Conservation (phyloP, 2,329 filamentous ascomycete species). For the Macrophomina pseudophaseolina region DNA sequence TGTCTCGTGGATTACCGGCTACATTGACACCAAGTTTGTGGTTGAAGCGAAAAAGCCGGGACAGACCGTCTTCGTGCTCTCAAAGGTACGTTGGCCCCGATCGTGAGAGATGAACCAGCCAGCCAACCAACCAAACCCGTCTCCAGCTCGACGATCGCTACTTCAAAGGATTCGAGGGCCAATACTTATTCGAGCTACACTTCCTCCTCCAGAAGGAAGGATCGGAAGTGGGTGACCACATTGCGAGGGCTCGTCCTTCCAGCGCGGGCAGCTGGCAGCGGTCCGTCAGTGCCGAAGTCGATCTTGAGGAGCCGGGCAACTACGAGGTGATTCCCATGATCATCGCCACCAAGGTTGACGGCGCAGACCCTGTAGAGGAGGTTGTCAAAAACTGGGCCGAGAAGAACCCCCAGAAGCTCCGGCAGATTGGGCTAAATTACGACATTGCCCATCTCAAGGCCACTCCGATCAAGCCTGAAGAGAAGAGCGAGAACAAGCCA, state of each 20-base stretch:
- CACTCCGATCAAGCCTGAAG: conserved; percentile 55
- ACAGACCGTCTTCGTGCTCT: conserved; percentile 63
- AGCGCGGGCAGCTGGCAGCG: conserved; percentile 47
- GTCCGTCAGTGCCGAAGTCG: conserved; percentile 76
- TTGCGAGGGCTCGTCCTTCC: conserved; percentile 54
- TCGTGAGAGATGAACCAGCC: no score
- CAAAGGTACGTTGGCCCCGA: conserved; percentile 28
- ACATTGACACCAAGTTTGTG: conserved; percentile 64
- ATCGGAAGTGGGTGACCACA: conserved; percentile 60
- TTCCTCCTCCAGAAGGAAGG: conserved; percentile 63
- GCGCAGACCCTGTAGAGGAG: no score
- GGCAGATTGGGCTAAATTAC: conserved; percentile 69
- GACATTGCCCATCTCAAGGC: conserved; percentile 73
- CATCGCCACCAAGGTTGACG: conserved; percentile 39
- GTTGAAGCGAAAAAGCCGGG: conserved; percentile 58
- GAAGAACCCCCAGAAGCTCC: conserved; percentile 53
- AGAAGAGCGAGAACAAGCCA: conserved; percentile 44
- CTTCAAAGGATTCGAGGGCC: conserved; percentile 57
- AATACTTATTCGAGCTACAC: conserved; percentile 60
- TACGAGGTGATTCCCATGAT: conserved; percentile 79
- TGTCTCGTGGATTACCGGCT: conserved; percentile 66
- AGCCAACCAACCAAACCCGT: no score
- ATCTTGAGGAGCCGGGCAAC: conserved; percentile 68
- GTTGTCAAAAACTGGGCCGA: conserved; percentile 45
- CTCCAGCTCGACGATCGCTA: conserved; percentile 65